These are phyloP conservation scores for Fraxinus angustifolia DNA, from an alignment of 305 asterid species.

Conservation along the genomic window DNA sequence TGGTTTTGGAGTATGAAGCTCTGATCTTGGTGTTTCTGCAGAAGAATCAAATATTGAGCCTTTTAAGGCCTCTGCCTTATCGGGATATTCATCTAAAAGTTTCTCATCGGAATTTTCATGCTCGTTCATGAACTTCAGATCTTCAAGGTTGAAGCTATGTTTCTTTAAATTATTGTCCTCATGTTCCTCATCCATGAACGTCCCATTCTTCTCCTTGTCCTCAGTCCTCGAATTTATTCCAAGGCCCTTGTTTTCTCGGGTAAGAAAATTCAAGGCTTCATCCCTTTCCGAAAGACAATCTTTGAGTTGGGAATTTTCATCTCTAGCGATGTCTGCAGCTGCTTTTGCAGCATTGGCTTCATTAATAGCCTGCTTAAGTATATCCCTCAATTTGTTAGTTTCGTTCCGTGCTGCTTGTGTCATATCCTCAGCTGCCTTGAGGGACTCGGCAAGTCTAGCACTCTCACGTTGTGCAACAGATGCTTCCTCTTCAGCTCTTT, in stretches of 20 bases:
- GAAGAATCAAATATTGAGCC: neutral
- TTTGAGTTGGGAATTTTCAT: conserved; percentile 70
- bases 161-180: neutral
- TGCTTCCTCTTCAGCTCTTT: conserved; percentile 66
- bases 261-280: conserved; percentile 56
- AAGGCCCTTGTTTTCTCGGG: conserved; percentile 56
- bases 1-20: conserved; percentile 46
- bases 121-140: conserved; percentile 40
- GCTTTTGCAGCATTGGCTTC: conserved; percentile 91
- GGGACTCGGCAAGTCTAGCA: conserved; percentile 34
- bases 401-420: conserved; percentile 55
- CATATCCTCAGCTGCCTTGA: conserved; percentile 50
- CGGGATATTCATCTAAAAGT: conserved; percentile 42
- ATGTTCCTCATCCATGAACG: neutral
- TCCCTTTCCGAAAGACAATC: conserved; percentile 62
- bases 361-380: conserved; percentile 70
- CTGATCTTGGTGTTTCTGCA: neutral
- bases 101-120: conserved; percentile 19
- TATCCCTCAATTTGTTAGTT: conserved; percentile 58
- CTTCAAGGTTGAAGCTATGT: conserved; percentile 48
- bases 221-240: conserved; percentile 34
- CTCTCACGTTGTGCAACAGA: conserved; percentile 41
- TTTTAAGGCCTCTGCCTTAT: conserved; percentile 41
- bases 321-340: conserved; percentile 72
- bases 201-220: conserved; percentile 21